Base-by-base conservation (phyloP, 2,329 filamentous ascomycete species). In the Zymoseptoria pseudotritici region DNA sequence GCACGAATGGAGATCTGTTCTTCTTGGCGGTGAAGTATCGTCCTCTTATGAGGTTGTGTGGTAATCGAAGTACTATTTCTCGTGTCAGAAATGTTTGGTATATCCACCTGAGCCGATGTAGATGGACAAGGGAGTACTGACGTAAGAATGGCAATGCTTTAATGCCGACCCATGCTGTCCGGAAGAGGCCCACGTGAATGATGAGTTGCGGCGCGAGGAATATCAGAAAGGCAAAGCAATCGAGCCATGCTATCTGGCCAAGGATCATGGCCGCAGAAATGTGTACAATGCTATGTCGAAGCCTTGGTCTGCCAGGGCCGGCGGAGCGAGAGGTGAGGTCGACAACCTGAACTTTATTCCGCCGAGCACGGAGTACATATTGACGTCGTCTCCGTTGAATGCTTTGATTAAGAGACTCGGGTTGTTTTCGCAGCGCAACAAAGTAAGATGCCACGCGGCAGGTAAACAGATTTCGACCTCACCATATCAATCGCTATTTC, bases 151-250 rank as follows among this genome's bases (percentile, higher is more conserved):
- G 89, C 51, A 92, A 75, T 17, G 84, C 83, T 66, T 79, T 78
- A 56, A 89, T 58, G 13, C 81, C 81, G 70, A 85, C 86, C 64
- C 75, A 69, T 26, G 83, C 69, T 1, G 86, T 86, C 54, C 78
- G 76, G 58, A 86, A 74, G 17, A 89, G 69, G 26, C 88, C 87
- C 62, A 86, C 85, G 59, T 86, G 83, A 63, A 86, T 75, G 36
- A 93, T 76, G 46, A 94, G 77, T 73, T 92, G 88, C 2, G 88
- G 88, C 3, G 84, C 77, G 13, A 93, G 81, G 68, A 90, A 86
- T 50, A 87, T 56, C 54, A 89, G 80, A 70, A 92, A 94, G 60
- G 86, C 83, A 29, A 87, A 59, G 76, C 88, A 91, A 76, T 94
- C 90, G 26, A 91, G 72, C 73, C 88, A 87, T 6, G 86, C 90